Base-by-base conservation (phyloP, 2,329 filamentous ascomycete genomes). In the Sclerotinia minor region DNA sequence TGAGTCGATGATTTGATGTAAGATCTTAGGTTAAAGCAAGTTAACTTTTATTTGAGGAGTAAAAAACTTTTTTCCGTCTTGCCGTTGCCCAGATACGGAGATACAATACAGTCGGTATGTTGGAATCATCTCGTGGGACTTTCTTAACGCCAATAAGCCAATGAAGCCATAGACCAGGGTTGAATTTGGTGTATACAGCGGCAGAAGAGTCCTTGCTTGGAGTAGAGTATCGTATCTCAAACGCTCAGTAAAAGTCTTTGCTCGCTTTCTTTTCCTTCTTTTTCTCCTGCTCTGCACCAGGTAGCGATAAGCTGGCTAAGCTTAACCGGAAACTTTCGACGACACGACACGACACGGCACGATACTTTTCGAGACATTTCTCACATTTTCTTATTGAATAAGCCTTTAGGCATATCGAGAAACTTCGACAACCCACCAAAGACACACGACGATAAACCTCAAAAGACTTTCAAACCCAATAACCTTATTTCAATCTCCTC, bases 31-130 rank as follows among this genome's bases (percentile, higher is more conserved):
- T n/a, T n/a, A n/a, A 38, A 38, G 35, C 35, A 38, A 38, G 38
- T 4, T 52, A 52, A 52, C n/a, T 53, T 26, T 29, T 11, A 11
- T 3, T n/a, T n/a, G 38, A 59, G 26, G 41, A 59, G 24, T n/a
- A 32, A 26, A 44, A 38, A 11, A 21, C 38, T 17, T 32, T 38
- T 24, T 49, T 50, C 58, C 29, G 58, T 47, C 24, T 35, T 50
- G 57, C 44, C 44, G 44, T 60, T 60, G 58, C 58, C 58, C 44
- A 41, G 55, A 59, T 45, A 29, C 26, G n/a, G n/a, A n/a, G n/a
- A 29, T 32, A 49, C n/a, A 49, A 29, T 29, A 29, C 29, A 29
- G 29, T 29, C 29, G 32, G 35, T 35, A 21, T 58, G 55, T 26
- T 58, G 55, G 35, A 45, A 57, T 41, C 35, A 38, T 55, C 53